A percentile compares a stretch with the other conserved stretches of the same genome.
Evolutionary conservation across 2,329 filamentous ascomycete genomes (phyloP).

Genomic region (Fusarium aywerte): DNA sequence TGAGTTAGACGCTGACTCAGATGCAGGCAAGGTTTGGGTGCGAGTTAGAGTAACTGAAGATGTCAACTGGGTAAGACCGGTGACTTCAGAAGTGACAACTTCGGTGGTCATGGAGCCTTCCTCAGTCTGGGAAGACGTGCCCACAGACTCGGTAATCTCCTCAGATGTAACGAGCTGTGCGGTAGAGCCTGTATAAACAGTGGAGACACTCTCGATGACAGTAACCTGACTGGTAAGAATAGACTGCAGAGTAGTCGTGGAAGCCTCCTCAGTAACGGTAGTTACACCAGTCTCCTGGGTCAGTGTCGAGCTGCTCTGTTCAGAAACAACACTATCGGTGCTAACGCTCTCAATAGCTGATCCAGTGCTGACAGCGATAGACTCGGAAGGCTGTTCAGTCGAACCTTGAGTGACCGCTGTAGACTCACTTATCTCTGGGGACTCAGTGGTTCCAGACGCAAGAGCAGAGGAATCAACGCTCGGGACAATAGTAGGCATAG

Average conservation of each 20-base stretch:
- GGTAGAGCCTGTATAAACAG: slow-evolving; percentile 1
- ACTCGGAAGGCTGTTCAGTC: neutral
- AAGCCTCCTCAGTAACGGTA: neutral
- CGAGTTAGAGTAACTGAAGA: slow-evolving; percentile 15
- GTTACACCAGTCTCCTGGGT: neutral
- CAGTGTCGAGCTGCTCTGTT: slow-evolving; percentile 6
- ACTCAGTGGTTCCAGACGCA: slow-evolving; percentile 14
- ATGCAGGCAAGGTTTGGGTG: neutral
- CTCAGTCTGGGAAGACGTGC: slow-evolving; percentile 1
- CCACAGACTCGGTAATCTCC: neutral
- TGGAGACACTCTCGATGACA: slow-evolving; percentile 8
- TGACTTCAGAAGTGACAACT: neutral
- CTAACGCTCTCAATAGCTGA: neutral
- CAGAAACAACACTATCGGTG: slow-evolving; percentile 7
- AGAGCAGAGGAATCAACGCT: slow-evolving; percentile 34
- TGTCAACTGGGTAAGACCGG: neutral
- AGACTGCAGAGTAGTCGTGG: slow-evolving; percentile 18
- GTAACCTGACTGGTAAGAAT: slow-evolving; percentile 26
- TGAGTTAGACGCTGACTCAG: neutral
- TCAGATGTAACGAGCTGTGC: neutral
- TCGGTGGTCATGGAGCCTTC: slow-evolving; percentile 4
- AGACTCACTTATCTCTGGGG: neutral
- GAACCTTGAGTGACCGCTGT: neutral
- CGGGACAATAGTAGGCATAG: slow-evolving; percentile 32
- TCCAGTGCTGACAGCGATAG: neutral